A percentile compares a stretch with the other conserved stretches of the same genome.
Evolutionary conservation across 1,139 yeast species (phyloP).

Genomic region (Hanseniaspora uvarum): DNA sequence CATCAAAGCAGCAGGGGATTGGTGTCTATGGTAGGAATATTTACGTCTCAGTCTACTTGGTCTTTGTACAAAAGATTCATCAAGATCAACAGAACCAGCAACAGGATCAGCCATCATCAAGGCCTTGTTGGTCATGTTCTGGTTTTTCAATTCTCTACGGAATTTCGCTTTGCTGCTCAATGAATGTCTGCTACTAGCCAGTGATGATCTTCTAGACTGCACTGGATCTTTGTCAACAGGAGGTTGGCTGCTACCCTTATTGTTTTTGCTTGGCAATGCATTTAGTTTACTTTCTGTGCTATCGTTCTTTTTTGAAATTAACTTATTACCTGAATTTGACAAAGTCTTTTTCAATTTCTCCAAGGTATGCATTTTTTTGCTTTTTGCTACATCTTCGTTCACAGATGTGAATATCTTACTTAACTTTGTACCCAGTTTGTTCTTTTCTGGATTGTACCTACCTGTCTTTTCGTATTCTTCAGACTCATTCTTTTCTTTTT

Average conservation of each 20-base stretch:
- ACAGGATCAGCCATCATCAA: constrained; percentile 11
- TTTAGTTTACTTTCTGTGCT: too few relatives aligned
- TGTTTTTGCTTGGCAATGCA: too few relatives aligned
- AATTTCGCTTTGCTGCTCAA: constrained; percentile 8
- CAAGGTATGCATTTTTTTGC: background rate
- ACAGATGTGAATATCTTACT: constrained; percentile 28
- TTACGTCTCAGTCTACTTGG: constrained; percentile 7
- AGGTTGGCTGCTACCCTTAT: background rate
- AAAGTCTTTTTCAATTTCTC: background rate
- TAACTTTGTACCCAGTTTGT: constrained; percentile 31
- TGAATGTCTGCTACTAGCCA: constrained; percentile 10
- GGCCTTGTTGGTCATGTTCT: constrained; percentile 5
- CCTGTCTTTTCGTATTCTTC: constrained; percentile 31
- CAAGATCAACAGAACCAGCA: constrained; percentile 6
- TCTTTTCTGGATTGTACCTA: constrained; percentile 31
- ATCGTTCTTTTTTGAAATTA: too few relatives aligned
- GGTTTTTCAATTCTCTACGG: constrained; percentile 10
- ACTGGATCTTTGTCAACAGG: background rate
- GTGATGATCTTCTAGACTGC: constrained; percentile 3
- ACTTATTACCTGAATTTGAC: background rate
- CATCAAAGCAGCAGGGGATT: background rate
- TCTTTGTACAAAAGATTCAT: constrained; percentile 8
- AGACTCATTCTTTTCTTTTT: constrained; percentile 23
- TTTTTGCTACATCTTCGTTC: constrained; percentile 16
- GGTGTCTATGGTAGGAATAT: background rate